Percentiles rank a stretch among this genome's conserved stretches.
Conservation (phyloP, 495 filamentous ascomycete species). For the Immersiella caudata region DNA sequence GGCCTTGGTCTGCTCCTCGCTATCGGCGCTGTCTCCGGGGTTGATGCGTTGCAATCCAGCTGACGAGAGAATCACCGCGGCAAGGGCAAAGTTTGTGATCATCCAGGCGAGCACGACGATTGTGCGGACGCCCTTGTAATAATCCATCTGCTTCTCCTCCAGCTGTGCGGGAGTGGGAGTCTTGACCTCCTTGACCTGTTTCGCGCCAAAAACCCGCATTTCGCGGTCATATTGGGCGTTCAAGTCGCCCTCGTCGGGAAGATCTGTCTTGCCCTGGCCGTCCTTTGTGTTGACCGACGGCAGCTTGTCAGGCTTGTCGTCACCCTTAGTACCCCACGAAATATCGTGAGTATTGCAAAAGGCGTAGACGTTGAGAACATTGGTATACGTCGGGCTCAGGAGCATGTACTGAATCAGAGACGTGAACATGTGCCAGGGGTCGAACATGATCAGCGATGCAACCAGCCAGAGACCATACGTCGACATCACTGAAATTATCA, state of each 20-base stretch:
- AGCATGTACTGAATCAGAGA: constrained; percentile 95
- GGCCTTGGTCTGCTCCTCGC: constrained; percentile 50
- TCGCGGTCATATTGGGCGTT: constrained; percentile 95
- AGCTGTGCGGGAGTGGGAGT: constrained; percentile 58
- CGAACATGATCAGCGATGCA: constrained; percentile 91
- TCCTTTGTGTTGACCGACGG: constrained; percentile 81
- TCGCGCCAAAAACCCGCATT: constrained; percentile 67
- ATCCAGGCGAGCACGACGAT: constrained; percentile 94
- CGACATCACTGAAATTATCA: constrained; percentile 87
- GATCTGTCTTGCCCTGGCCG: constrained; percentile 91
- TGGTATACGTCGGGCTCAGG: constrained; percentile 97
- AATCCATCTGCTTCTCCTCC: constrained; percentile 89
- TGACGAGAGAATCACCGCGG: constrained; percentile 81
- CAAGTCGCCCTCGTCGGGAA: constrained; percentile 78
- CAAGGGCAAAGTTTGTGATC: constrained; percentile 89
- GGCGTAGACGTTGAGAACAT: constrained; percentile 98
- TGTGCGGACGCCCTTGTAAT: constrained; percentile 94
- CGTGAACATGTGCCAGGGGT: constrained; percentile 99
- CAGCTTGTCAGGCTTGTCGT: constrained; percentile 92
- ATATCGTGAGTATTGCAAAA: constrained; percentile 99
- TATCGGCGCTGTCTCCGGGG: constrained; percentile 34
- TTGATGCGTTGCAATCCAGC: constrained; percentile 75
- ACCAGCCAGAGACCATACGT: constrained; percentile 95
- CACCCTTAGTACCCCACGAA: constrained; percentile 99
- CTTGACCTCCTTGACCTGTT: constrained; percentile 69